Conservation (phyloP, 495 filamentous ascomycete species). For the Neurospora terricola region DNA sequence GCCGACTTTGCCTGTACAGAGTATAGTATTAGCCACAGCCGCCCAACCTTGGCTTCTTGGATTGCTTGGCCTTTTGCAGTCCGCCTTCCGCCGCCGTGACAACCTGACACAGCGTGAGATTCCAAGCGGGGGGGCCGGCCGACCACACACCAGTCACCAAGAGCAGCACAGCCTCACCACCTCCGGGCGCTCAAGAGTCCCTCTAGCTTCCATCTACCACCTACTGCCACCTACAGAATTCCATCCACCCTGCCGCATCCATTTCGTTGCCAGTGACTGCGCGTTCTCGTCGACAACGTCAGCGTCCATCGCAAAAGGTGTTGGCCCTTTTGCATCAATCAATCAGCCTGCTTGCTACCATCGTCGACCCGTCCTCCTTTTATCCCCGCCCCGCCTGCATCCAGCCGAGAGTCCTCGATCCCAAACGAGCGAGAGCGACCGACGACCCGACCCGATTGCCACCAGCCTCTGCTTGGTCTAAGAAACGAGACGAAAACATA, state of each 20-base stretch:
- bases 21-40: not conserved
- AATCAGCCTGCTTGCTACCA: not conserved
- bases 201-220: constrained; percentile 4
- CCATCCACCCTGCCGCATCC: not conserved
- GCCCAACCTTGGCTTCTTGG: not conserved
- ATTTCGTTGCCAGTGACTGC: constrained; percentile 3
- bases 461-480: constrained; percentile 4
- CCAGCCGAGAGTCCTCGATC: constrained; percentile 1
- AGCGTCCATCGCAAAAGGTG: not conserved
- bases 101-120: not conserved
- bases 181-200: constrained; percentile 5
- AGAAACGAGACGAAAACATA: constrained; percentile 2
- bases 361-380: not conserved
- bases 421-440: not conserved
- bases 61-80: not conserved
- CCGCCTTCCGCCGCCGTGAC: not conserved
- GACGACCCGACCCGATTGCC: not conserved
- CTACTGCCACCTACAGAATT: not conserved
- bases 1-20: not conserved
- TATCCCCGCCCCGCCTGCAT: not conserved
- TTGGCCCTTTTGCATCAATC: not conserved
- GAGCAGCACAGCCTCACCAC: constrained; percentile 25
- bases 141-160: not conserved
- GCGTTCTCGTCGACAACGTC: constrained; percentile 1
- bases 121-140: constrained; percentile 13